phyloP scores from a whole-genome alignment of 768 basidiomycete species.

The Cantharellus anzutake region DNA sequence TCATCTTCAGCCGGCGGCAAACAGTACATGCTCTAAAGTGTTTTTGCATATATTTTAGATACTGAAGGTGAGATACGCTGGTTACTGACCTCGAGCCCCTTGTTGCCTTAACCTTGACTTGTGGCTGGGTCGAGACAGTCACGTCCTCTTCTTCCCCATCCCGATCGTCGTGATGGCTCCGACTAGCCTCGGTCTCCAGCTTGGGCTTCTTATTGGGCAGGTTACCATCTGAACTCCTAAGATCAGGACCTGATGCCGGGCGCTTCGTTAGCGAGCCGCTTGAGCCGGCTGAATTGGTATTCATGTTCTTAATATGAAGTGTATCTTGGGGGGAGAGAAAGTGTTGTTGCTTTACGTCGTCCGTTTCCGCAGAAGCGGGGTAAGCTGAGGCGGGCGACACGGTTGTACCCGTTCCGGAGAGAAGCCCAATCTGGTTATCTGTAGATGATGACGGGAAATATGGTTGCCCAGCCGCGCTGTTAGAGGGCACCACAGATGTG shows the following conservation, averaged over 20 bases:
- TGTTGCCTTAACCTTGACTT: background rate
- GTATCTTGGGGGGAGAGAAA: too few species aligned
- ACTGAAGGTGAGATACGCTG: background rate
- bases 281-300: too few species aligned
- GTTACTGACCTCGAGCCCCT: background rate
- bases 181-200: background rate
- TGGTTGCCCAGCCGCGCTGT: too few species aligned
- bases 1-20: constrained; percentile 85
- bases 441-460: too few species aligned
- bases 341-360: too few species aligned
- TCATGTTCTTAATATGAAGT: too few species aligned
- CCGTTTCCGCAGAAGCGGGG: too few species aligned
- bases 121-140: background rate
- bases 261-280: background rate
- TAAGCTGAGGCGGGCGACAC: too few species aligned
- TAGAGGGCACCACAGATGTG: too few species aligned
- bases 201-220: background rate
- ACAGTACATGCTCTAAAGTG: constrained; percentile 64
- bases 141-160: background rate
- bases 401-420: too few species aligned
- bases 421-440: too few species aligned
- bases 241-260: background rate
- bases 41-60: background rate
- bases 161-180: background rate
- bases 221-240: background rate